Conservation (phyloP, 768 basidiomycete species). For the Suillus occidentalis region DNA sequence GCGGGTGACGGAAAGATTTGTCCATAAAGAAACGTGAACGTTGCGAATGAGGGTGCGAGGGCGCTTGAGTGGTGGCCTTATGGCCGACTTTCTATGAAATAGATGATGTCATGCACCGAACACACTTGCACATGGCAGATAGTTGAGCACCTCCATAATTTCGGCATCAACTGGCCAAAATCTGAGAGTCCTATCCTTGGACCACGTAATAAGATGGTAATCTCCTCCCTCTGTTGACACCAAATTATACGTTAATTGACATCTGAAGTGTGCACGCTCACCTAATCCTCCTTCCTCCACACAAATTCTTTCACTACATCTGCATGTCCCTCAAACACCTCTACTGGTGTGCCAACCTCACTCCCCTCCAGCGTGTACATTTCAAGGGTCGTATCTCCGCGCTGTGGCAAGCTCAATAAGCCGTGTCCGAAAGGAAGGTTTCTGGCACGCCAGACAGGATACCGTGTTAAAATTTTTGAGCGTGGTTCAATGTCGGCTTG, state of each 20-base stretch:
- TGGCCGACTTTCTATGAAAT: constrained; percentile 50
- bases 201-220: constrained; percentile 73
- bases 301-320: constrained; percentile 98
- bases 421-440: constrained; percentile 92
- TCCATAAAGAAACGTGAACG: constrained; percentile 16
- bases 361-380: constrained; percentile 59
- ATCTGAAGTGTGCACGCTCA: constrained; percentile 23
- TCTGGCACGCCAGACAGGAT: constrained; percentile 95
- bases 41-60: constrained; percentile 23
- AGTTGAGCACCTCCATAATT: constrained; percentile 56
- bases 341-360: constrained; percentile 45
- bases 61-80: constrained; percentile 23
- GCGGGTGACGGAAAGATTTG: constrained; percentile 58
- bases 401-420: constrained; percentile 82
- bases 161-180: constrained; percentile 86
- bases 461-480: constrained; percentile 64
- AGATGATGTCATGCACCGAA: not conserved
- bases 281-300: constrained; percentile 75
- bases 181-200: constrained; percentile 86
- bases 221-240: constrained; percentile 44
- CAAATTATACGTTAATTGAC: not conserved
- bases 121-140: constrained; percentile 9
- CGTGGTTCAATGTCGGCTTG: constrained; percentile 38
- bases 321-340: constrained; percentile 82
- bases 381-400: constrained; percentile 80